A percentile compares a stretch with the other conserved stretches of the same genome.
Conservation (phyloP, 257 asterid genomes). For the Lithospermum erythrorhizon region DNA sequence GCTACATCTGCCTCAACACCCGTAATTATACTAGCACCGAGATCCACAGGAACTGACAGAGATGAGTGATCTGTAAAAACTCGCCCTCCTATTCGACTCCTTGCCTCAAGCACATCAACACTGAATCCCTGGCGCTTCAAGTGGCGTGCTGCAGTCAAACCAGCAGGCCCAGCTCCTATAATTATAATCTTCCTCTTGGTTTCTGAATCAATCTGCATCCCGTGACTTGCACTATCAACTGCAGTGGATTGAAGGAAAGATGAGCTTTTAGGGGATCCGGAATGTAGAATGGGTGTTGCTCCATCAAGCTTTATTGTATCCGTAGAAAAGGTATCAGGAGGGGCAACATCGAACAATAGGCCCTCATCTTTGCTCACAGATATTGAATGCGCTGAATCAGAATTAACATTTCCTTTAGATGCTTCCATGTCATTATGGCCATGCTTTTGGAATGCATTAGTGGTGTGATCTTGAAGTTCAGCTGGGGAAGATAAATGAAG, state of each 20-base stretch:
- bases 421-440: slow-evolving; percentile 24
- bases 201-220: slow-evolving; percentile 24
- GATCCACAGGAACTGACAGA: slow-evolving; percentile 96
- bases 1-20: slow-evolving; percentile 98
- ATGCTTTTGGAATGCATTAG: slow-evolving; percentile 26
- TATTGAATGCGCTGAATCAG: slow-evolving; percentile 18
- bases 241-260: slow-evolving; percentile 20
- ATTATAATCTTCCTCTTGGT: slow-evolving; percentile 49
- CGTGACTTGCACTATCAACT: slow-evolving; percentile 14
- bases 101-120: slow-evolving; percentile 82
- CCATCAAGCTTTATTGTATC: slow-evolving; percentile 18
- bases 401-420: slow-evolving; percentile 18
- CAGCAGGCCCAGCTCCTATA: slow-evolving; percentile 99
- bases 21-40: slow-evolving; percentile 99
- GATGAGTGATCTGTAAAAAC: slow-evolving; percentile 84
- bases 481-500: slow-evolving; percentile 25
- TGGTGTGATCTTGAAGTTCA: slow-evolving; percentile 18
- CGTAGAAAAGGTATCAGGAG: slow-evolving; percentile 24
- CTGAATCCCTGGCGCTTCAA: slow-evolving; percentile 86
- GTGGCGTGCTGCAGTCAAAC: slow-evolving; percentile 95
- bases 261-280: slow-evolving; percentile 23
- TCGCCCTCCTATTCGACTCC: slow-evolving; percentile 96
- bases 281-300: slow-evolving; percentile 17
- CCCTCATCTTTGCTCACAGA: slow-evolving; percentile 29
- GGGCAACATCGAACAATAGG: slow-evolving; percentile 16